Percentiles rank a stretch among this genome's conserved stretches.
phyloP scores from a whole-genome alignment of 345 rosid species.

The Citrus cavaleriei region DNA sequence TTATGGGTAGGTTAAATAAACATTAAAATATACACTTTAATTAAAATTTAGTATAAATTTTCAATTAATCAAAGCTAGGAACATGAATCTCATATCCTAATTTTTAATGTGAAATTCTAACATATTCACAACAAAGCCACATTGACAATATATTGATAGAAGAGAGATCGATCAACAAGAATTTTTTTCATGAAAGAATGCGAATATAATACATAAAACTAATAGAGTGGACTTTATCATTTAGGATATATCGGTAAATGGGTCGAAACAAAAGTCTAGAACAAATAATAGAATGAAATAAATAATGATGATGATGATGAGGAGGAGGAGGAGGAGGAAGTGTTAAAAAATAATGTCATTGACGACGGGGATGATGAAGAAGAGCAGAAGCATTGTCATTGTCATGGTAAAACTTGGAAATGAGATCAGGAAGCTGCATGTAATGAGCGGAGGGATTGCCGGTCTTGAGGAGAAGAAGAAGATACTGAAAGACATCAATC shows the following conservation, averaged over 20 bases:
- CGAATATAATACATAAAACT: too few species aligned
- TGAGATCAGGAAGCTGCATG: conserved; percentile 35
- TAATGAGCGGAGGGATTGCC: conserved; percentile 29
- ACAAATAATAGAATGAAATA: background rate
- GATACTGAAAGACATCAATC: conserved; percentile 37
- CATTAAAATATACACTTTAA: too few species aligned
- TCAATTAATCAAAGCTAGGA: too few species aligned
- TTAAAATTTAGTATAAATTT: too few species aligned
- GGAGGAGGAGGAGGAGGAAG: background rate
- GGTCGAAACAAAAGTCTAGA: background rate
- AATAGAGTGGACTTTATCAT: background rate
- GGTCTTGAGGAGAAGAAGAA: conserved; percentile 37
- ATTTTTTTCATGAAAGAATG: background rate
- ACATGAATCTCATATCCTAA: too few species aligned
- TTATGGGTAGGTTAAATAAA: too few species aligned
- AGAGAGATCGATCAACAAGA: background rate
- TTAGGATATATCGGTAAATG: background rate
- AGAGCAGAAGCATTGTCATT: background rate
- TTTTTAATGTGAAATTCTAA: too few species aligned
- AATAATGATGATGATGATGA: too few species aligned
- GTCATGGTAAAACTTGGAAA: conserved; percentile 14
- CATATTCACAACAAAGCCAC: too few species aligned
- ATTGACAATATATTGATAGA: background rate
- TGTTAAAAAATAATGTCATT: background rate
- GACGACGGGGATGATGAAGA: background rate